Base-by-base conservation (phyloP, 768 basidiomycete genomes). In the Mrakia hoshinonis region DNA sequence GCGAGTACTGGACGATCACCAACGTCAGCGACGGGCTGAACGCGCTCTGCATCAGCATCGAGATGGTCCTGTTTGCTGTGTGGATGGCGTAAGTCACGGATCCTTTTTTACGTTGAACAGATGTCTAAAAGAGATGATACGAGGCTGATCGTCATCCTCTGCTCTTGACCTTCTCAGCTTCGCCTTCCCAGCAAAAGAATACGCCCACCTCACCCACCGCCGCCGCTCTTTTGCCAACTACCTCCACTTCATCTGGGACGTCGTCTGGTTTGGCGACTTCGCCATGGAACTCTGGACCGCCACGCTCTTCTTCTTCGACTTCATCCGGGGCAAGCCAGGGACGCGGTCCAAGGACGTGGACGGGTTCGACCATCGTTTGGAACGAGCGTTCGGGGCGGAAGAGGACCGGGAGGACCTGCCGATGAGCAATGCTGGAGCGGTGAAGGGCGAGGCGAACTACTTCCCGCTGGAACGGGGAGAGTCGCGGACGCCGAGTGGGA, bases 11-110 rank as follows among this genome's bases (percentile, higher is more conserved):
- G 92, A 90, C 91, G 2, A 80, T 82, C 46, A 87, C 88, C 4
- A 95, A 95, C 76, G 86, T 95, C 64, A 85, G 91, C 0, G 84
- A 95, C 71, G 92, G 92, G 0, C 80, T 94, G 38, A 89, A 86
- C 73, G 91, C 92, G 0, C 82, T 96, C 4, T 82, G 88, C 22
- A 90, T 87, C 38, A 90, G 89, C 74, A 85, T 94, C 62, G 92
- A 95, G 89, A 93, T 93, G 91, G 86, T 92, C 55, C 81, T 91
- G 76, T 92, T 93, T 77, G 81, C 90, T 4, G 55, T 78, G 0
- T 78, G 88, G 55, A 93, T 93, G 89, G 84, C 85, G 81, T 93
- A 89, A 89, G 89, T 48, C 60, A 15, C 43, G n/a, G n/a, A n/a
- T 36, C 60, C 2, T 61, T 38, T n/a, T n/a, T n/a, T n/a, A n/a